Base-by-base conservation (phyloP, 1,139 yeast species). In the Diutina pseudorugosa region DNA sequence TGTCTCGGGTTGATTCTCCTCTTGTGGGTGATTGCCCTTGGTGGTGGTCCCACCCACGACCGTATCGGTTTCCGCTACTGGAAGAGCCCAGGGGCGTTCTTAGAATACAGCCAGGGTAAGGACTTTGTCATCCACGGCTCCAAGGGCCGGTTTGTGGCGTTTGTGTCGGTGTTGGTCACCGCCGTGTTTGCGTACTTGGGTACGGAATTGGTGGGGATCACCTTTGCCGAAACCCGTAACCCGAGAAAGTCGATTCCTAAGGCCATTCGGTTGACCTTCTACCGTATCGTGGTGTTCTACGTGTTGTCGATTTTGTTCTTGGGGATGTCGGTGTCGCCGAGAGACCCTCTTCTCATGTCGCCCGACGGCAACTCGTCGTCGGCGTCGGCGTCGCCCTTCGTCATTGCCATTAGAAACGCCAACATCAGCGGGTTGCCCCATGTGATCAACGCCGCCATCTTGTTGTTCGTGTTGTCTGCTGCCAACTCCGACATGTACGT, bases 101-200 rank as follows among this genome's bases (percentile, higher is more conserved):
- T 76, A 50, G 70, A 71, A 47, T 79, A 75, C 60, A 19, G 18
- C 14, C 16, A 56, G 2, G 47, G 66, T 2, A 66, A 68, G 52
- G 62, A 62, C 30, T 60, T 68, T 40, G 43, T 50, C 19, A 65
- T 69, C 47, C 63, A 55, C 16, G 77, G 77, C 45, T 61, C 70
- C 57, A 66, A 63, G 55, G 86, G 84, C 51, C 75, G 75, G 57
- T 84, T 85, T 61, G 85, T 84, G 47, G 68, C 88, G 0, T 84
- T 83, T 61, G 78, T 79, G 56, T 74, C 85, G 11, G 86, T 80
- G 16, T 73, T 84, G 59, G 89, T 83, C 54, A 77, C 81, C 54
- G 86, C 90, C n/a, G 83, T 84, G 11, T 85, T 85, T 62, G 86
- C 89, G 30, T 86, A 76, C 64, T 72, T 80, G 53, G 94, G 94